Evolutionary conservation across 75 land plant species (phyloP), one percentile per base, ranked within the genome.

Genomic region (Gnetum montanum): DNA sequence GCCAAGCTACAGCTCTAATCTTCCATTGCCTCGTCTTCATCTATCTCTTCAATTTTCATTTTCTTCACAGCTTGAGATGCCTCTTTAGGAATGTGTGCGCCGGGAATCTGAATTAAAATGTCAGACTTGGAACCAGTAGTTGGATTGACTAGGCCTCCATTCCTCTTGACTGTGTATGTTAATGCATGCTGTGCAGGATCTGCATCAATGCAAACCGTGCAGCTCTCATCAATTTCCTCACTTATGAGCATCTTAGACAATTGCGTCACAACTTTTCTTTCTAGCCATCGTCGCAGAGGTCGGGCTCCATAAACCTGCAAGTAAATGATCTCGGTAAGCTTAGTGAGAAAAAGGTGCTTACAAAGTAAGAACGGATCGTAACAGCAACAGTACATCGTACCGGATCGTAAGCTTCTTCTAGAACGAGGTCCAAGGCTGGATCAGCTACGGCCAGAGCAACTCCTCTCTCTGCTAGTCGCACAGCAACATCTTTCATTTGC

Each of bases 251-350:
- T 94, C 43, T 33, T 69, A 16, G 98, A 94, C 29, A 94, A 53
- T 44, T 85, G 72, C 1, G 90, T 89, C 52, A 94, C 98, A 28
- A 94, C 98, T 50, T 60, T 82, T 54, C 74, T 83, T 79, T 94
- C 98, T 61, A 94, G 40, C 90, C 90, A 94, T 18, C 98, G 71
- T 40, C 98, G 76, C 2, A 94, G 73, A 0, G 98, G 96, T n/a
- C 96, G 78, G 6, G 96, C 90, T 51, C 98, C 96, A 65, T 82
- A 94, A 10, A 85, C 83, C 97, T 91, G 69, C 6, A 56, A 25
- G 27, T 12, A 29, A n/a, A n/a, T 0, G 2, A 46, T 22, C 20
- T 22, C 24, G 24, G 24, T n/a, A 22, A 3, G 24, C 24, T 46
- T 26, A 22, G 8, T 46, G 0, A 22, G 5, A 46, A 0, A 44